Evolutionary conservation across 139 green algal genomes (phyloP).

Genomic region (Coelastrella sp.): DNA sequence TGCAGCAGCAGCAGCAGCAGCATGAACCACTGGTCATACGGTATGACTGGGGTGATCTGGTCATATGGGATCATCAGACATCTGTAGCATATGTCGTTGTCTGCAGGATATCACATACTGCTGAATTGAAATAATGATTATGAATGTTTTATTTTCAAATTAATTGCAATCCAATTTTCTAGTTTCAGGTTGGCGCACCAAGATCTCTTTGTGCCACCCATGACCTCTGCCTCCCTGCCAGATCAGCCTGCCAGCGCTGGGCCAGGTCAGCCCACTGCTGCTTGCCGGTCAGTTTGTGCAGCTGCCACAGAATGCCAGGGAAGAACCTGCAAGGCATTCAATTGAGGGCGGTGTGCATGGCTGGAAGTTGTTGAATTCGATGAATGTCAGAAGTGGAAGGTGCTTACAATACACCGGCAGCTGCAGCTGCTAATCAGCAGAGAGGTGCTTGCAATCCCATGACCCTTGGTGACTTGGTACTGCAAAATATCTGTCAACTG

Average conservation of each 20-base stretch:
- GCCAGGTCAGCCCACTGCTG: constrained; percentile 31
- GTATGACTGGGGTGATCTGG: background rate
- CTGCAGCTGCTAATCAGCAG: no score
- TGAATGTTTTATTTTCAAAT: no score
- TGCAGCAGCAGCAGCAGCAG: no score
- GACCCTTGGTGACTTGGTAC: no score
- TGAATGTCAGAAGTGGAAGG: no score
- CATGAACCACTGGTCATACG: no score
- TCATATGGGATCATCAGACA: background rate
- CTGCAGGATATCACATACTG: background rate
- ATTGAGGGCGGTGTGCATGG: background rate
- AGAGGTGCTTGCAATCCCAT: no score
- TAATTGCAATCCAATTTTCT: no score
- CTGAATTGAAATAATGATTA: no score
- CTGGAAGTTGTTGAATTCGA: background rate
- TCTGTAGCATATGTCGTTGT: background rate
- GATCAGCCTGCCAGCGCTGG: background rate
- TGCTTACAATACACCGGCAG: no score
- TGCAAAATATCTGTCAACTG: no score
- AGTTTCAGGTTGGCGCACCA: no score
- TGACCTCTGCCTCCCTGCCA: background rate
- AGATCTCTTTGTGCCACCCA: background rate
- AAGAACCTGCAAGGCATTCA: background rate
- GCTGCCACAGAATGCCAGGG: constrained; percentile 35
- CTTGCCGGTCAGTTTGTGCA: constrained; percentile 26